Base-by-base conservation (phyloP, 2,329 filamentous ascomycete genomes). In the Sporothrix inflata region DNA sequence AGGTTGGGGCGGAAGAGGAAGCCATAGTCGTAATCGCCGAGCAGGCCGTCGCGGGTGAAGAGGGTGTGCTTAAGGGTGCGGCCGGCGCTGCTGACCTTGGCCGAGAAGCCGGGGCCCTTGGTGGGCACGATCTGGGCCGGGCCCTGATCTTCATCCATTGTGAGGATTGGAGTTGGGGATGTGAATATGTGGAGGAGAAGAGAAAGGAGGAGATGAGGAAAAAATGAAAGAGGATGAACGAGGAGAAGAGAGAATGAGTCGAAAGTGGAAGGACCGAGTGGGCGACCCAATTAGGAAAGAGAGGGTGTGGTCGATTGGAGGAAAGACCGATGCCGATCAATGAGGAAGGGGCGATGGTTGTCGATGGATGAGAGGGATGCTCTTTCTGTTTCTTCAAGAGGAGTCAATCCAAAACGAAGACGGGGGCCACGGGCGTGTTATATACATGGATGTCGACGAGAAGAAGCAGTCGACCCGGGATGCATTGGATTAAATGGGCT, bases 21-120 rank as follows among this genome's bases (percentile, higher is more conserved):
- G 47, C 81, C 92, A 86, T 98, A 98, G 85, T 98, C 92, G 81
- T 98, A 98, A 77, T 90, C 86, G 74, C 94, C 94, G 71, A 98
- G 81, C 34, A 97, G 86, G 14, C 94, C 94, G 1, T 94, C 87
- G 74, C 84, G 90, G 61, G 87, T 89, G 70, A 85, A 81, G 75
- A 89, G 85, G 6, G 83, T 81, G 73, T 63, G 71, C 55, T 69
- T 63, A 45, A 47, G 11, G 24, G 42, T 69, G 55, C 81, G 82
- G 76, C 78, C 83, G 71, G 82, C 30, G 57, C 75, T 55, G 42
- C 74, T 75, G 14, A 82, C 40, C 24, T 78, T 77, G 67, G 79
- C 76, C 70, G 75, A 77, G n/a, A 82, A 67, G 19, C 78, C 79
- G 24, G 51, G 68, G 9, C 78, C 75, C 40, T 78, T 74, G 67